phyloP scores from a whole-genome alignment of 1,284 basidiomycete genomes.

The Cryptococcus depauperatus region DNA sequence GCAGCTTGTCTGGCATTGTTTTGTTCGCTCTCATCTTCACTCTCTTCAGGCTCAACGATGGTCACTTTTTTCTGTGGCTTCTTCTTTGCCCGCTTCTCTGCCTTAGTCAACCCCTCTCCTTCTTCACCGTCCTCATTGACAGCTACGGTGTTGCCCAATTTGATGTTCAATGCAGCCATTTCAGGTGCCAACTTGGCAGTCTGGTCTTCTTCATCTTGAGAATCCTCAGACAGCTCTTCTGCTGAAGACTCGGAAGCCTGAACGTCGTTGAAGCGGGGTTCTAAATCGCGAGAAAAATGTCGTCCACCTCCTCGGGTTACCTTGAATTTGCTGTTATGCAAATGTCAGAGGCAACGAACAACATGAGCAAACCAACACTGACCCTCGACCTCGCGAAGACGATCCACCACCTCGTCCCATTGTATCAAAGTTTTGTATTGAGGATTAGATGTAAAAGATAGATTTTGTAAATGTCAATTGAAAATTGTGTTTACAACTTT shows the following conservation, averaged over 20 bases:
- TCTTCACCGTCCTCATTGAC: constrained; percentile 37
- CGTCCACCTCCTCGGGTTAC: constrained; percentile 77
- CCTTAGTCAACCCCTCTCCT: constrained; percentile 54
- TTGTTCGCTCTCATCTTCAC: constrained; percentile 52
- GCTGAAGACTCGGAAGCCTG: constrained; percentile 20
- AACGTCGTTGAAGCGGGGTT: constrained; percentile 26
- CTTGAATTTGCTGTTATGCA: constrained; percentile 58
- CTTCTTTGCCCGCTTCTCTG: constrained; percentile 63
- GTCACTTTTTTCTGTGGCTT: constrained; percentile 47
- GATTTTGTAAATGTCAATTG: too few species aligned
- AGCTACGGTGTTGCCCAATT: constrained; percentile 41
- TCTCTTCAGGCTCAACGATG: constrained; percentile 37
- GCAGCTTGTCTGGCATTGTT: constrained; percentile 23
- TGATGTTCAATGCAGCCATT: constrained; percentile 42
- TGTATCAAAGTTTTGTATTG: background rate
- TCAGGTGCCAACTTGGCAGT: constrained; percentile 32
- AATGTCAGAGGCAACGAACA: background rate
- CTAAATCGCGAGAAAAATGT: constrained; percentile 57
- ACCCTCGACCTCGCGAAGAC: constrained; percentile 40
- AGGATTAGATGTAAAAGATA: background rate
- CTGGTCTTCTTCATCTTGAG: constrained; percentile 19
- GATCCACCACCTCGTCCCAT: constrained; percentile 30
- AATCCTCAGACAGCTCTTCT: constrained; percentile 27
- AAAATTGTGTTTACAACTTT: too few species aligned
- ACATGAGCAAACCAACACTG: constrained; percentile 6